Base-by-base conservation (phyloP, 1,139 yeast species). In the Candida glucosophila region DNA sequence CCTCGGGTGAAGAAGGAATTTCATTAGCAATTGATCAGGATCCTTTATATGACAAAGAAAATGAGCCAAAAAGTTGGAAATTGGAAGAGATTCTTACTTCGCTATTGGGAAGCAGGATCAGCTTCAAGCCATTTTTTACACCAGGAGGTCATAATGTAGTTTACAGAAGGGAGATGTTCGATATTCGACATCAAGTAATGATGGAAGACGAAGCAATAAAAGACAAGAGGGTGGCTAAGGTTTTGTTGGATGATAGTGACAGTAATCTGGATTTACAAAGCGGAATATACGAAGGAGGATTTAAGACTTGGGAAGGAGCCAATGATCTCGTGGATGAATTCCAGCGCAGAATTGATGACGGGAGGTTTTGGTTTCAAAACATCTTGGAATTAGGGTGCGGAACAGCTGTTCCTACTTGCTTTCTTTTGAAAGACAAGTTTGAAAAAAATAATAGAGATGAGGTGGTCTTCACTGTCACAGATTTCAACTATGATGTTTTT, bases 301-400 rank as follows among this genome's bases (percentile, higher is more conserved):
- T 88, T 44, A 88, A 88, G 51, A 79, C 88, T 29, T 88, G 97
- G 97, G 97, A 88, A 46, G 88, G 96, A 41, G 76, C 94, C 0
- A 67, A 75, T 37, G 97, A 88, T 43, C 51, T 81, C 21, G 75
- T 82, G 5, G 77, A 75, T 34, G 48, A 55, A 24, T n/a, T n/a
- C n/a, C n/a, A n/a, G n/a, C n/a, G n/a, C n/a, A n/a, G n/a, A n/a
- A n/a, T n/a, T n/a, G n/a, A n/a, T n/a, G n/a, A n/a, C n/a, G n/a
- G n/a, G n/a, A n/a, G n/a, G n/a, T n/a, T n/a, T n/a, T 29, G 51
- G 3, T 35, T 30, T 28, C 20, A 30, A 15, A 51, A 57, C 15
- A 37, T 78, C 5, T 54, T 79, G 8, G 92, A 88, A 43, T 49
- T 90, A 20, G 98, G 97, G 1, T 81, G 95, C 50, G 97, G 98